Base-by-base conservation (phyloP, 495 filamentous ascomycete genomes). In the Echria macrotheca region DNA sequence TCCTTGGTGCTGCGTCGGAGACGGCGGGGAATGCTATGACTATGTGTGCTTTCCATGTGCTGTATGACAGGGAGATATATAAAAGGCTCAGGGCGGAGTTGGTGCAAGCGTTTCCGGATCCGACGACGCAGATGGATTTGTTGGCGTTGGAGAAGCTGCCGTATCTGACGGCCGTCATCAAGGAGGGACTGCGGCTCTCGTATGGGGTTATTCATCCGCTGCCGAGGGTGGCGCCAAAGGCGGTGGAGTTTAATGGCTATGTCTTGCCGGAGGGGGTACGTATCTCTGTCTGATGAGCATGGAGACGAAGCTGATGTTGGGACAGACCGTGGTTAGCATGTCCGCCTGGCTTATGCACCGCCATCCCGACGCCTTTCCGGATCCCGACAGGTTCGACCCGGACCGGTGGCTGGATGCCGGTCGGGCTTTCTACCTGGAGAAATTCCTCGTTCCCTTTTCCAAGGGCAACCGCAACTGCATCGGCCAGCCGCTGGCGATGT, bases 71-170 rank as follows among this genome's bases (percentile, higher is more conserved):
- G 7, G 2, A 2, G 41, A 12, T 44, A 6, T 19, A 44, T 18
- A 3, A 15, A 11, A 31, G 2, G 24, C 14, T 44, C 23, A 2
- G 9, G 1, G 18, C 2, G 14, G 41, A 44, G 41, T 12, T 44
- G 24, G 5, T 29, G 1, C 2, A 5, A 12, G 41, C 41, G 3
- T 44, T 44, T 18, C 41, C 41, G 1, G 41, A 44, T 14, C 24
- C 41, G 14, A 31, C 5, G 9, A 5, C 2, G 8, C 14, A 17
- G 11, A n/a, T 44, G 23, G 24, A 31, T 14, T 44, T 44, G 14
- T 28, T 44, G 24, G 14, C 41, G 12, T 18, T 44, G 2, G 41
- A 44, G 24, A 44, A 44, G 41, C 22, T 44, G 24, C 41, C 41
- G 24, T 44, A 31, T 17, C 14, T 44, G 2, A 29, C 41, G 12